Base-by-base conservation (phyloP, 1,284 basidiomycete species). In the Sporisorium sorghi region DNA sequence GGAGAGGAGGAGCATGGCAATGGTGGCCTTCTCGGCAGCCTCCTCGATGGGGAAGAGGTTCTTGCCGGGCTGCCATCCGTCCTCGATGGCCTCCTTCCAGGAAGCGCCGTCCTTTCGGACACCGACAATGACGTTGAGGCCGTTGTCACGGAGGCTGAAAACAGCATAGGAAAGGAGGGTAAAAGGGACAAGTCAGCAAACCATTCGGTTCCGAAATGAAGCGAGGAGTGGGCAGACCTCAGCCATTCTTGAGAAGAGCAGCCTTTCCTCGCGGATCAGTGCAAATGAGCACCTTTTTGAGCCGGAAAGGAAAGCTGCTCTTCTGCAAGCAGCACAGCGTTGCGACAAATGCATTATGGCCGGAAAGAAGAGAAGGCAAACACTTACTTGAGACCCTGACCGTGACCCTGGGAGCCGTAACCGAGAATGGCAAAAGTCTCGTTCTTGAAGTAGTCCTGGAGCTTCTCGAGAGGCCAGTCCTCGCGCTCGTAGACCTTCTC, bases 1-100 rank as follows among this genome's bases (percentile, higher is more conserved):
- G 58, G 95, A 98, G 80, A 99, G 91, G 64, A 99, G 89, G 89
- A 98, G 98, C 97, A 99, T 99, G 89, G 99, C 93, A 88, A 98
- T 97, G 40, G 96, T 97, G 54, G 96, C 97, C 80, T 89, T 90
- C 79, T 92, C 88, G 86, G 98, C 97, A 75, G 97, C 97, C 87
- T 98, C 95, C 83, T 98, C 93, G 82, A 99, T 98, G 82, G 94
- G 89, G 90, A 99, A 99, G 80, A 99, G 91, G 78, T 93, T 97
- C 89, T 98, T 92, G 80, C 95, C 96, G 52, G 96, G 95, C 77
- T 93, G 94, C 96, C 96, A 99, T 76, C 97, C 96, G 86, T 99
- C 97, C 86, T 94, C 94, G 51, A 90, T 86, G 58, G 97, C 97
- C 87, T 97, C 92, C 86, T 89, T 93, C 97, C 97, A 99, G 84